Percentiles rank a stretch among this genome's conserved stretches.
Evolutionary conservation across 2,329 filamentous ascomycete species (phyloP).

Genomic region (Nannizziopsis arthrosporioides): DNA sequence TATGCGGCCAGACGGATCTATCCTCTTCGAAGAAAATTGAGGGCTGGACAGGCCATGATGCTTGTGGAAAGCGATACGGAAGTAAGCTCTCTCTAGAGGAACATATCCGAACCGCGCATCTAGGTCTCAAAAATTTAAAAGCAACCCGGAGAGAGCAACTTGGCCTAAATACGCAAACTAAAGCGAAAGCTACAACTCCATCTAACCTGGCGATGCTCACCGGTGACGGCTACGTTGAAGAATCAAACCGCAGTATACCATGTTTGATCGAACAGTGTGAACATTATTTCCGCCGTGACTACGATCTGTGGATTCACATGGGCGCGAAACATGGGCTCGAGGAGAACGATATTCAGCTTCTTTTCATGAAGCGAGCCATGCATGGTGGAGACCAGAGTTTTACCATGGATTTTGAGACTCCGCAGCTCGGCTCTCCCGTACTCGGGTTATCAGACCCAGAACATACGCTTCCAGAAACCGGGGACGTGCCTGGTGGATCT

Average conservation of each 20-base stretch:
- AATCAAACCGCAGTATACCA: constrained; percentile 38
- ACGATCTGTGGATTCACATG: constrained; percentile 48
- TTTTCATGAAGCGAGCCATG: constrained; percentile 32
- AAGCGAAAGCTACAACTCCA: constrained; percentile 13
- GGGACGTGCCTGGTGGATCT: not conserved
- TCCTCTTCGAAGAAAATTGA: constrained; percentile 45
- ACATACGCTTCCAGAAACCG: not conserved
- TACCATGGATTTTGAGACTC: constrained; percentile 9
- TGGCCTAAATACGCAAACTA: constrained; percentile 14
- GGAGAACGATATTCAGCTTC: constrained; percentile 30
- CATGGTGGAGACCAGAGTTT: constrained; percentile 22
- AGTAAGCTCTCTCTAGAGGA: constrained; percentile 71
- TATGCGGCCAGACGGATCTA: constrained; percentile 63
- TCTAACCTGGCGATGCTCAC: constrained; percentile 42
- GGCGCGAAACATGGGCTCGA: constrained; percentile 32
- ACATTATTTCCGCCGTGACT: constrained; percentile 46
- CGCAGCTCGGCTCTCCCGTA: not conserved
- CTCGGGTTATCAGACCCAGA: not conserved
- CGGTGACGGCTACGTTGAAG: constrained; percentile 44
- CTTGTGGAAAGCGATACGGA: constrained; percentile 63
- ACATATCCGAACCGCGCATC: constrained; percentile 71
- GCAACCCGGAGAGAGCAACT: constrained; percentile 27
- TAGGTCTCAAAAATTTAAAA: constrained; percentile 46
- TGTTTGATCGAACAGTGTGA: constrained; percentile 43
- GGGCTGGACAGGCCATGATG: constrained; percentile 53